A percentile compares a stretch with the other conserved stretches of the same genome.
Evolutionary conservation across 2,329 filamentous ascomycete species (phyloP).

Genomic region (Beauveria sp.): DNA sequence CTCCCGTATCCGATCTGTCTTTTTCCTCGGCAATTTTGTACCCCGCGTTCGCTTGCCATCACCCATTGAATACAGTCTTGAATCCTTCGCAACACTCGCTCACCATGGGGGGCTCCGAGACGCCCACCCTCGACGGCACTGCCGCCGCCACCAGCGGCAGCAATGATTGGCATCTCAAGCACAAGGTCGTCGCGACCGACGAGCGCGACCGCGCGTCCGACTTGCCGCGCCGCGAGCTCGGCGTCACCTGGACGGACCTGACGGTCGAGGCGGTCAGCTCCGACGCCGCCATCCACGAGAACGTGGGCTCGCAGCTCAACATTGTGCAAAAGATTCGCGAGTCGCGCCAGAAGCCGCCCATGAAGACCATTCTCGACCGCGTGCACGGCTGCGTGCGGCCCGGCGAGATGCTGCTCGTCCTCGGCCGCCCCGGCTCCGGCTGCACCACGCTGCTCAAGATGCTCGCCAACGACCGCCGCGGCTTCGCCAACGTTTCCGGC

Average conservation of each 20-base stretch:
- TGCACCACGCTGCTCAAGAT: conserved; percentile 67
- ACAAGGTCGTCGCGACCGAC: conserved; percentile 36
- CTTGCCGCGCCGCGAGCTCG: conserved; percentile 43
- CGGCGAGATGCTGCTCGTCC: conserved; percentile 63
- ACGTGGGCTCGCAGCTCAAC: conserved; percentile 53
- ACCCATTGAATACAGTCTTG: too few relatives aligned
- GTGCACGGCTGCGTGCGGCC: conserved; percentile 63
- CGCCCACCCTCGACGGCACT: conserved; percentile 3
- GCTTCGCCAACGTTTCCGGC: conserved; percentile 51
- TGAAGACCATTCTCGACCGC: conserved; percentile 58
- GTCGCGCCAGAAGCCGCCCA: conserved; percentile 44
- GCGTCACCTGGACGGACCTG: conserved; percentile 57
- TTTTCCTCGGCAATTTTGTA: neutral
- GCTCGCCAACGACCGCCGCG: conserved; percentile 55
- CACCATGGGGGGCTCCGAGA: conserved; percentile 6
- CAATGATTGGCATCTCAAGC: conserved; percentile 40
- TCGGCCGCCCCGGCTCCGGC: conserved; percentile 61
- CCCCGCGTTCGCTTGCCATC: too few relatives aligned
- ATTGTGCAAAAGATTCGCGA: conserved; percentile 46
- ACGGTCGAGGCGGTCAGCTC: conserved; percentile 55
- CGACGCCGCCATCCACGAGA: conserved; percentile 58
- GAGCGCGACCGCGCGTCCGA: conserved; percentile 38
- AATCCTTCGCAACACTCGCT: neutral
- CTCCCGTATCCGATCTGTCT: too few relatives aligned
- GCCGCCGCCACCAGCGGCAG: neutral